These are phyloP conservation scores for Leptomonas seymouri DNA, from an alignment of 208 protist species.

Conservation along the genomic window DNA sequence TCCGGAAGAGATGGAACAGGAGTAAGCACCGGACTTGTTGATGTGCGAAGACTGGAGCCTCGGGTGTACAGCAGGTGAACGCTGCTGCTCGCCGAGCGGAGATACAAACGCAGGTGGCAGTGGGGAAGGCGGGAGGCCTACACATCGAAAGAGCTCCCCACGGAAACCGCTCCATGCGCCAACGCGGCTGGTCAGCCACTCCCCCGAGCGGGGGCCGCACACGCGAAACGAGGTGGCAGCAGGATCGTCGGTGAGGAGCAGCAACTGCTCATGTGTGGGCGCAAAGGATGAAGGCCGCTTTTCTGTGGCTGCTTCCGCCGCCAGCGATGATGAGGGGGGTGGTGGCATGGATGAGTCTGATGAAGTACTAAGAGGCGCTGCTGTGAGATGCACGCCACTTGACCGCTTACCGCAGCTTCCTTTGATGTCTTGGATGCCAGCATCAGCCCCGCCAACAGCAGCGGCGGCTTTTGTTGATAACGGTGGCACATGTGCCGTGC, in stretches of 20 bases:
- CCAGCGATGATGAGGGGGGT: no score
- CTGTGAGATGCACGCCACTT: no score
- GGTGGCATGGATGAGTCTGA: no score
- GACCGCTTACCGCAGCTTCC: no score
- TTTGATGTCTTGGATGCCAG: no score
- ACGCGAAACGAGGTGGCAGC: slow-evolving; percentile 27
- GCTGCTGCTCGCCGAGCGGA: background rate
- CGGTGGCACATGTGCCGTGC: no score
- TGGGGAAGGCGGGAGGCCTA: slow-evolving; percentile 13
- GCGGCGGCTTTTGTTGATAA: background rate
- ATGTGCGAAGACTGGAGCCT: background rate
- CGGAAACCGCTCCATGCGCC: slow-evolving; percentile 33
- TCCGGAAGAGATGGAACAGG: background rate
- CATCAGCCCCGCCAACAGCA: no score
- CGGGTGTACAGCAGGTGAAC: background rate
- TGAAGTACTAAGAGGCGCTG: no score
- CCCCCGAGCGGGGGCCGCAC: slow-evolving; percentile 23
- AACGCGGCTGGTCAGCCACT: slow-evolving; percentile 22
- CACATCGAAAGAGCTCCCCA: slow-evolving; percentile 30
- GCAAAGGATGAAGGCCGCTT: background rate
- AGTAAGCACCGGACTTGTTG: background rate
- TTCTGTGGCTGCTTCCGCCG: background rate
- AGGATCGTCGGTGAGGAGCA: slow-evolving; percentile 22
- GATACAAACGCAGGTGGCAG: background rate
- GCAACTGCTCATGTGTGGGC: background rate